Percentiles rank a stretch among this genome's conserved stretches.
Evolutionary conservation across 2,329 filamentous ascomycete genomes (phyloP).

Genomic region (Neoscytalidium dimidiatum): DNA sequence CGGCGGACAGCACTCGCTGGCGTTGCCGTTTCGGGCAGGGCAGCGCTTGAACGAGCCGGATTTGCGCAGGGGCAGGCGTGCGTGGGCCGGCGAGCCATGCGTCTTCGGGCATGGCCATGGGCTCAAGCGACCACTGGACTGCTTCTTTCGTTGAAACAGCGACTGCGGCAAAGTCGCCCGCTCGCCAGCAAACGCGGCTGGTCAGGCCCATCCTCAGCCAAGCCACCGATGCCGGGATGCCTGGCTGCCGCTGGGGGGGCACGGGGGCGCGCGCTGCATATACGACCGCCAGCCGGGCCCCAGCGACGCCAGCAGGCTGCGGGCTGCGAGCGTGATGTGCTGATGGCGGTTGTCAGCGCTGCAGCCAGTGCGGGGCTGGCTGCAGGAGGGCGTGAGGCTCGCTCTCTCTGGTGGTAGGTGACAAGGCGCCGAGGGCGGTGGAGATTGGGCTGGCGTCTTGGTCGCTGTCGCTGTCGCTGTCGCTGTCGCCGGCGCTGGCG

Average conservation of each 20-base stretch:
- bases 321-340: no score
- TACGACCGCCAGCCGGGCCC: neutral
- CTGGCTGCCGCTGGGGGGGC: no score
- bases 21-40: neutral
- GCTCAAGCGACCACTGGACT: neutral
- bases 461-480: no score
- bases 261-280: constrained; percentile 8
- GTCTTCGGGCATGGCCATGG: neutral
- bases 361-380: neutral
- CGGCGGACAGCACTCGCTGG: neutral
- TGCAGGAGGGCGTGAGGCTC: neutral
- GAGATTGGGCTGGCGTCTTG: neutral
- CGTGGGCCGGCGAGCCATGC: neutral
- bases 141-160: constrained; percentile 13
- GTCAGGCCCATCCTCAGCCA: neutral
- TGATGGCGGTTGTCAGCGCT: neutral
- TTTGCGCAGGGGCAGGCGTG: neutral
- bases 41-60: constrained; percentile 13
- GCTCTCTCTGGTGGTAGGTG: neutral
- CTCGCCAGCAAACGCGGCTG: neutral
- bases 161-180: neutral
- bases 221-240: neutral
- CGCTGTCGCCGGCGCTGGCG: neutral
- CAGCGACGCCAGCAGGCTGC: neutral
- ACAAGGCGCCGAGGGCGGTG: neutral